These are phyloP conservation scores for Penstemon barbatus DNA, from an alignment of 257 asterid species.

Conservation along the genomic window DNA sequence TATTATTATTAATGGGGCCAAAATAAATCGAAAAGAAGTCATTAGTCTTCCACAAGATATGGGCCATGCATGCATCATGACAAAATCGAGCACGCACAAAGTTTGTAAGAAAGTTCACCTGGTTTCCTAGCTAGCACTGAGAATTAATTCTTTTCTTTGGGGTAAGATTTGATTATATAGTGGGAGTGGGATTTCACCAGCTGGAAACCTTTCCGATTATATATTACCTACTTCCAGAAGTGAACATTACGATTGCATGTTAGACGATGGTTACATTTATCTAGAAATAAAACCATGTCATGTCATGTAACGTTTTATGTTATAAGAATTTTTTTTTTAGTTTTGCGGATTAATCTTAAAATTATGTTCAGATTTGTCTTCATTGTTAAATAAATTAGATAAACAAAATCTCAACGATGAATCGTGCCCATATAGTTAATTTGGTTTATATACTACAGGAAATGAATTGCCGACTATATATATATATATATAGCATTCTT, in stretches of 20 bases:
- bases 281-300: conserved; percentile 12
- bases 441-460: too few species aligned
- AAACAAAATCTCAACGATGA: too few species aligned
- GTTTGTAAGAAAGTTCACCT: conserved; percentile 19
- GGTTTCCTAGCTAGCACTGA: conserved; percentile 16
- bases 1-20: too few species aligned
- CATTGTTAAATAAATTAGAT: too few species aligned
- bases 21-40: too few species aligned
- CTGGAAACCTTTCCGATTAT: conserved; percentile 13
- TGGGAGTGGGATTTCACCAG: conserved; percentile 15
- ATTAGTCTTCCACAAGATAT: background rate
- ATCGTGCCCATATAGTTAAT: too few species aligned
- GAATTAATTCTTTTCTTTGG: background rate
- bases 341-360: too few species aligned
- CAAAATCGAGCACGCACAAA: conserved; percentile 26
- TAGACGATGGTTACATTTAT: background rate
- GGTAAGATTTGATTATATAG: background rate
- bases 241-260: conserved; percentile 30
- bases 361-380: too few species aligned
- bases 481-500: too few species aligned
- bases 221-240: conserved; percentile 25
- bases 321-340: too few species aligned
- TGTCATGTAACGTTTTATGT: conserved; percentile 1
- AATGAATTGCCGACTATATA: too few species aligned
- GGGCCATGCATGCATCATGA: conserved; percentile 7